These are phyloP conservation scores for Naganishia vishniacii DNA, from an alignment of 768 basidiomycete species.

Conservation along the genomic window DNA sequence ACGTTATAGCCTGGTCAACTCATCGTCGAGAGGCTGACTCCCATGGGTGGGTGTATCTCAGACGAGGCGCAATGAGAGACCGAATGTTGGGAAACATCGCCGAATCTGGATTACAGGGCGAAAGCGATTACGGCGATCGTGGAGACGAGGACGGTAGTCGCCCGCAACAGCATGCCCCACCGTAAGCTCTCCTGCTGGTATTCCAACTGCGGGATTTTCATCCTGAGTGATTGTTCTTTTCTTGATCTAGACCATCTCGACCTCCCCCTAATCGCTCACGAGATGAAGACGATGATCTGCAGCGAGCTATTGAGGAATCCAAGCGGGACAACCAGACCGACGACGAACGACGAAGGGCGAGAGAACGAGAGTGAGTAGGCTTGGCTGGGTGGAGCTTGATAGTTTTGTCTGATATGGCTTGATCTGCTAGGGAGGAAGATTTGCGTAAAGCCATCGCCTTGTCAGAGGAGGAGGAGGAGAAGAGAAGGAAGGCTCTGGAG, in stretches of 20 bases:
- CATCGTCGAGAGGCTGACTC: background rate
- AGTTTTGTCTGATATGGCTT: background rate
- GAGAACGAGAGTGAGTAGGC: conserved; percentile 53
- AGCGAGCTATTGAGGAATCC: conserved; percentile 80
- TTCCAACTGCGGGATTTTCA: background rate
- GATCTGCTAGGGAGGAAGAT: conserved; percentile 61
- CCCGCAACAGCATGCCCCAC: conserved; percentile 11
- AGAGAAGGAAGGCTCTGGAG: conserved; percentile 63
- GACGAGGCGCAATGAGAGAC: conserved; percentile 86
- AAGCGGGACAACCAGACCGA: conserved; percentile 73
- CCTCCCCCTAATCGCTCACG: conserved; percentile 25
- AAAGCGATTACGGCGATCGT: conserved; percentile 40
- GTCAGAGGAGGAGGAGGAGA: conserved; percentile 84
- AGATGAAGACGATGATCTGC: conserved; percentile 74
- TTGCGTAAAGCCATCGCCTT: conserved; percentile 72
- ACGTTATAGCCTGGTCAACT: conserved; percentile 8
- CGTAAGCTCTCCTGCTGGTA: background rate
- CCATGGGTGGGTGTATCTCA: conserved; percentile 27
- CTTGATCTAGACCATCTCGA: conserved; percentile 4
- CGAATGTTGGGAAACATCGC: conserved; percentile 70
- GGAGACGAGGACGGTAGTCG: conserved; percentile 21
- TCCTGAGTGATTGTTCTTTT: too few relatives aligned
- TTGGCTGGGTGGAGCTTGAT: background rate
- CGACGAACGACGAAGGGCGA: conserved; percentile 49
- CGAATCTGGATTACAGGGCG: conserved; percentile 46